Evolutionary conservation across 2,329 filamentous ascomycete genomes (phyloP).

Genomic region (Stagonosporopsis chrysanthemi): DNA sequence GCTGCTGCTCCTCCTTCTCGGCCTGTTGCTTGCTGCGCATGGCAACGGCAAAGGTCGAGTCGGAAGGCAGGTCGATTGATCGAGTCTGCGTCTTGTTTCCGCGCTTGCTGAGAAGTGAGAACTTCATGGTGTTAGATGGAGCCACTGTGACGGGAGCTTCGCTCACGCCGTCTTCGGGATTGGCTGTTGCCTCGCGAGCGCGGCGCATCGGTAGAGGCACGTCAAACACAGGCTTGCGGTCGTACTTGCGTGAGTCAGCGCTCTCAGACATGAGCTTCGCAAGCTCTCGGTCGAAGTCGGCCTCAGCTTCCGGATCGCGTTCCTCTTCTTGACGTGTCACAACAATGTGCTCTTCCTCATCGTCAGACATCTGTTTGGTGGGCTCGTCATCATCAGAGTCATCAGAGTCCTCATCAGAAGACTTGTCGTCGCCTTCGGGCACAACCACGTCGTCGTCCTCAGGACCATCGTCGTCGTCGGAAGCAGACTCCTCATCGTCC

Average conservation of each 20-base stretch:
- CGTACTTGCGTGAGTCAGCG: slow-evolving; percentile 92
- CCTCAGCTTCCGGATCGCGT: slow-evolving; percentile 90
- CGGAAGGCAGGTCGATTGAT: slow-evolving; percentile 85
- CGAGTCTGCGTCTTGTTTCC: slow-evolving; percentile 96
- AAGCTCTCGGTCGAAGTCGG: slow-evolving; percentile 96
- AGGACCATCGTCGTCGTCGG: slow-evolving; percentile 73
- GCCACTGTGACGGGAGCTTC: slow-evolving; percentile 50
- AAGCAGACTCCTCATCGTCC: slow-evolving; percentile 73
- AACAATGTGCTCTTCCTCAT: slow-evolving; percentile 85
- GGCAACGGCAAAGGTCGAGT: slow-evolving; percentile 93
- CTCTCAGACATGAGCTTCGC: slow-evolving; percentile 99
- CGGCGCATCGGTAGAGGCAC: slow-evolving; percentile 93
- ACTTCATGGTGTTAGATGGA: slow-evolving; percentile 79
- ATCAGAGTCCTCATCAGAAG: slow-evolving; percentile 63
- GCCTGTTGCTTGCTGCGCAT: slow-evolving; percentile 97
- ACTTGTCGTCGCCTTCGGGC: slow-evolving; percentile 61
- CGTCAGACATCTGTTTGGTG: slow-evolving; percentile 67
- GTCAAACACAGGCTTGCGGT: slow-evolving; percentile 92
- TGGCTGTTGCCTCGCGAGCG: slow-evolving; percentile 63
- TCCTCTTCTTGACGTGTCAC: slow-evolving; percentile 91
- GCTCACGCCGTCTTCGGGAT: slow-evolving; percentile 51
- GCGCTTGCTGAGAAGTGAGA: slow-evolving; percentile 92
- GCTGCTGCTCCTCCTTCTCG: slow-evolving; percentile 94
- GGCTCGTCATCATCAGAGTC: slow-evolving; percentile 57
- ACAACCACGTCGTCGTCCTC: slow-evolving; percentile 54